These are phyloP conservation scores for Penicillium sp. DNA, from an alignment of 2,329 filamentous ascomycete genomes.

Conservation along the genomic window DNA sequence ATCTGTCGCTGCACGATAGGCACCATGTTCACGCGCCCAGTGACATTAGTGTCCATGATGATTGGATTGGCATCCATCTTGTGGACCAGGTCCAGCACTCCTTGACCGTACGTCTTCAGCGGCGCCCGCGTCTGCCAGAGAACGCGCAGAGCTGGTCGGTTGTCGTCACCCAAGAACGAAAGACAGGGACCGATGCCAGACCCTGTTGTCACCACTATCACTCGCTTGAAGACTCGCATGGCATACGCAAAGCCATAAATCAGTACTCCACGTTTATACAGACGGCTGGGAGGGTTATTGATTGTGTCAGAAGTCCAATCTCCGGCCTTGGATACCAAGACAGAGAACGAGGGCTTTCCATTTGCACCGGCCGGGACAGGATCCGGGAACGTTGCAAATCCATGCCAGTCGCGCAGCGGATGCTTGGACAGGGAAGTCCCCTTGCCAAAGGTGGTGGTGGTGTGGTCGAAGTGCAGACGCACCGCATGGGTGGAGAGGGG, in stretches of 20 bases:
- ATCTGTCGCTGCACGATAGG: conserved; percentile 54
- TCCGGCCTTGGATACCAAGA: conserved; percentile 69
- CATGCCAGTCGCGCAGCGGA: conserved; percentile 70
- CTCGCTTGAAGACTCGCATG: conserved; percentile 62
- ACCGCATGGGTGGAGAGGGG: conserved; percentile 70
- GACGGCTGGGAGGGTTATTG: conserved; percentile 55
- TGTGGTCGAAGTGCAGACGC: conserved; percentile 67
- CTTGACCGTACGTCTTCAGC: conserved; percentile 59
- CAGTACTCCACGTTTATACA: conserved; percentile 69
- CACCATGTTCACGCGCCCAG: conserved; percentile 62
- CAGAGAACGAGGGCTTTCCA: conserved; percentile 57
- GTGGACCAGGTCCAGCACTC: conserved; percentile 56
- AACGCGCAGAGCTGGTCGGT: conserved; percentile 52
- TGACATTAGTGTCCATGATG: conserved; percentile 63
- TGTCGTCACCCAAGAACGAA: conserved; percentile 55
- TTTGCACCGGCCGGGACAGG: conserved; percentile 29
- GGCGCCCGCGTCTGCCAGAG: conserved; percentile 68
- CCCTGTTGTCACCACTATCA: conserved; percentile 68
- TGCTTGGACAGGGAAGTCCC: conserved; percentile 60
- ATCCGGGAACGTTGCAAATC: conserved; percentile 70
- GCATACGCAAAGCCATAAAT: conserved; percentile 67
- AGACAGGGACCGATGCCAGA: conserved; percentile 71
- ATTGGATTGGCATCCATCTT: conserved; percentile 60
- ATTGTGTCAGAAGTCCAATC: conserved; percentile 71
- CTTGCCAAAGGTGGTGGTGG: conserved; percentile 56